Base-by-base conservation (phyloP, 2,329 filamentous ascomycete species). In the Polychaeton citri region DNA sequence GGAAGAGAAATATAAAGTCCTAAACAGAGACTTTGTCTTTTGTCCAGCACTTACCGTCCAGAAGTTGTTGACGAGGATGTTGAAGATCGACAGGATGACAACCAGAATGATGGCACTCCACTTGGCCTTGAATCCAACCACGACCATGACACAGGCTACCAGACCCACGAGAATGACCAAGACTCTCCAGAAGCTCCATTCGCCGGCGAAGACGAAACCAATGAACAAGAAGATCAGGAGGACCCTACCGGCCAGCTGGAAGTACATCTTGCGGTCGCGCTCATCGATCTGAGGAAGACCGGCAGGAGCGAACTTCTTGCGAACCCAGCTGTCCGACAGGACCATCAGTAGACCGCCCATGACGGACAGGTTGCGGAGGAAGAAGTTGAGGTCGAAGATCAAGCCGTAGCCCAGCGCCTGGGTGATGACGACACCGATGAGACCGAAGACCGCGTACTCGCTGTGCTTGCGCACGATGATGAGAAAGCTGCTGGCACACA, bases 231-330 rank as follows among this genome's bases (percentile, higher is more conserved):
- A 95, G 65, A 98, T 96, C 51, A 98, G 71, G 46, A 98, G 72
- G 21, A 98, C 84, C 50, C 90, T 80, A 21, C 90, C 90, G 47
- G 90, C 90, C 43, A 98, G 79, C 74, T 96, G 90, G 66, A 98
- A 92, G 72, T 98, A 98, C 88, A 96, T 96, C 74, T 96, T 98
- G 65, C 87, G 83, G 62, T 98, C 90, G 76, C 96, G 96, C 71
- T 98, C 90, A 58, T 96, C 90, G 36, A 98, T 74, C 61, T 84
- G 76, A 33, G 90, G 90, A 36, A 98, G 73, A 33, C 90, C 90
- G 33, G 90, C 90, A 43, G 94, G 94, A 3, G 87, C 88, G 67
- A 95, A 93, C 60, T 79, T 83, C 76, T 96, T 96, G 65, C 87
- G 81, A 45, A 95, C 86, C 86, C 88, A 96, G 39, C 84, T 93